Percentiles rank a stretch among this genome's conserved stretches.
Evolutionary conservation across 768 basidiomycete genomes (phyloP).

Genomic region (Naganishia vishniacii): DNA sequence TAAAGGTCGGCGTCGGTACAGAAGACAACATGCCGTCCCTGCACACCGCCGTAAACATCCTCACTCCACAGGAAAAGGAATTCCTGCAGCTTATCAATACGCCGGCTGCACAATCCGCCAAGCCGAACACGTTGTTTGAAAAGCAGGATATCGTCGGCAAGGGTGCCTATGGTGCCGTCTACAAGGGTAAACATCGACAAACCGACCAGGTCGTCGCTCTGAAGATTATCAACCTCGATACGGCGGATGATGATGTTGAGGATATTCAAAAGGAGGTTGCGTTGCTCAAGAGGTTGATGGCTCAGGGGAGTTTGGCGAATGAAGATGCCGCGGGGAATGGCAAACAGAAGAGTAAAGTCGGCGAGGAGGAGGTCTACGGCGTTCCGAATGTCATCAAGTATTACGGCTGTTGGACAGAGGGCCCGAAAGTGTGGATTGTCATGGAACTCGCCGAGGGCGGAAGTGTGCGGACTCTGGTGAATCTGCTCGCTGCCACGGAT

Average conservation of each 20-base stretch:
- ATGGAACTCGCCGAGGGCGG: conserved; percentile 98
- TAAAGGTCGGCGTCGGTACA: too few relatives aligned
- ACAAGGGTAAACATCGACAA: conserved; percentile 77
- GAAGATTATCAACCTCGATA: conserved; percentile 98
- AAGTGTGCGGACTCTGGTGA: conserved; percentile 72
- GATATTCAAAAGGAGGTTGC: conserved; percentile 96
- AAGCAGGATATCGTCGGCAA: conserved; percentile 90
- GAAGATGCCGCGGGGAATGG: conserved; percentile 26
- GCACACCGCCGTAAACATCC: conserved; percentile 14
- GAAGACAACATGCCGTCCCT: neutral
- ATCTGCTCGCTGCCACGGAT: too few relatives aligned
- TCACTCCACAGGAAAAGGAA: conserved; percentile 19
- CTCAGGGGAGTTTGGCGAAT: conserved; percentile 22
- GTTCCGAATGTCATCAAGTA: conserved; percentile 87
- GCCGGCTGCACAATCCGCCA: conserved; percentile 13
- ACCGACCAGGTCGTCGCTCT: conserved; percentile 87
- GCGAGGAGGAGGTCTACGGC: conserved; percentile 50
- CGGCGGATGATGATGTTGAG: conserved; percentile 87
- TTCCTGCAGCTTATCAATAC: conserved; percentile 27
- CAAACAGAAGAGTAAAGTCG: conserved; percentile 24
- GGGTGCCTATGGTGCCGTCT: conserved; percentile 92
- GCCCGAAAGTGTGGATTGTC: conserved; percentile 94
- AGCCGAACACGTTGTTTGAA: conserved; percentile 27
- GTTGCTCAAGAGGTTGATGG: conserved; percentile 71
- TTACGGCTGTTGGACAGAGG: conserved; percentile 92